Base-by-base conservation (phyloP, 139 green algal genomes). In the Spirogloea muscicola region DNA sequence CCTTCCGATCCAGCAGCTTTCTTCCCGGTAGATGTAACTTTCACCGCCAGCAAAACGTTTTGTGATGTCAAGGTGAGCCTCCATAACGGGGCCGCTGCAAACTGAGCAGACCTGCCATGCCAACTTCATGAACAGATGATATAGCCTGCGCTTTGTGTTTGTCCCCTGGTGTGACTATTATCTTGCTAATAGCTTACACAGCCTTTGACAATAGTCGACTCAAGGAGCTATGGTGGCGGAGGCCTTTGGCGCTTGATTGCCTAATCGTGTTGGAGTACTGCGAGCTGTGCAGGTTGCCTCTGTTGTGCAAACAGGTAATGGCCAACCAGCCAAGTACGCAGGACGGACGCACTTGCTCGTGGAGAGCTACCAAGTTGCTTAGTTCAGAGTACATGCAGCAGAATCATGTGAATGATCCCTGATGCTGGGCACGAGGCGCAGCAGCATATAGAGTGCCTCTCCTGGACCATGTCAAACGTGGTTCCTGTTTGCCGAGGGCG, bases 21-120 rank as follows among this genome's bases (percentile, higher is more conserved):
- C 86, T 98, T 96, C 89, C 94, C 94, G 3, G 88, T 98, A 1
- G 88, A 96, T 63, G 85, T 93, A 29, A 70, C 68, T 48, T 97
- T 97, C 84, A 84, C 72, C 7, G 81, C 86, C 37, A 80, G 72
- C 39, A 81, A 82, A 31, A 95, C 89, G 0, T 80, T 96, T 42
- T 95, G 90, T 72, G 87, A 94, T 65, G 74, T 96, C 43, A 77
- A 74, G 34, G 75, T 96, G 21, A 21, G 21, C 21, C 21, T 55
- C 46, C 46, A 55, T 55, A 55, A 31, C 21, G 21, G 46, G 21
- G 21, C 46, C 21, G 46, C 21, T 55, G 21, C 21, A 31, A 21
- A 55, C 21, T 55, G 46, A 31, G 21, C 21, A 21, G 21, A 21
- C 21, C 21, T 55, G 21, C 46, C 46, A 55, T 31, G 21, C 21